Evolutionary conservation across 1,284 basidiomycete genomes (phyloP), one percentile per base, ranked within the genome.

Genomic region (Apiotrichum brassicae): DNA sequence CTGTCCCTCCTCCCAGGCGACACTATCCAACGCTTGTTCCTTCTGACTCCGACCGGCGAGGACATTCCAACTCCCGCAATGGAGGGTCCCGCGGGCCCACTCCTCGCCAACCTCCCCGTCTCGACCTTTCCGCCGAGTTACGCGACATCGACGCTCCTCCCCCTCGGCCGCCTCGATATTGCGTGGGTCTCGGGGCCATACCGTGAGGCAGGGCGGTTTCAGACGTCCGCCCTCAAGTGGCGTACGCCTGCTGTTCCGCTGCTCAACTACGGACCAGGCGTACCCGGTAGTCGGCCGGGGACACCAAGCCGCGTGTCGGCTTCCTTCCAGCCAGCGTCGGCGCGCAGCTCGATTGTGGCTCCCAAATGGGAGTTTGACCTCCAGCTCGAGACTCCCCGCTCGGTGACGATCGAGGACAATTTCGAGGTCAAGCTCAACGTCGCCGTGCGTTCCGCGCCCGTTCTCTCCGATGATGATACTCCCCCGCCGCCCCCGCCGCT

Each of bases 21-120:
- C 65, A 78, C 82, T 52, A 79, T 86, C 30, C 89, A 92, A 65
- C 89, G 88, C 60, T 79, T 92, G 39, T 93, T 89, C 65, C 81
- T 87, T 45, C 77, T 92, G 19, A 78, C 74, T 0, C 85, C 86
- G 0, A 77, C 73, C 26, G 12, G 26, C 38, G 23, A 46, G 32
- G 23, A 35, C 26, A 42, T 20, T 16, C 16, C 51, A 16, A 44
- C 19, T 25, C 42, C 28, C n/a, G 32, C 30, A 3, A 79, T 81
- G 6, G 76, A 86, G 20, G 82, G 90, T 75, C 81, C 86, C 45
- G 83, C 87, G 2, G 84, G 87, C 58, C 85, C 86, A 62, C 78
- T 81, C 51, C 40, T 42, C 11, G 18, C 25, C 18, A 14, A 13
- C 19, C 43, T 48, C 2, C 43, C 52, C 0, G 30, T 48, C 22